Conservation (phyloP, 352 stramenopile genomes). For the Pythium rishiriense region DNA sequence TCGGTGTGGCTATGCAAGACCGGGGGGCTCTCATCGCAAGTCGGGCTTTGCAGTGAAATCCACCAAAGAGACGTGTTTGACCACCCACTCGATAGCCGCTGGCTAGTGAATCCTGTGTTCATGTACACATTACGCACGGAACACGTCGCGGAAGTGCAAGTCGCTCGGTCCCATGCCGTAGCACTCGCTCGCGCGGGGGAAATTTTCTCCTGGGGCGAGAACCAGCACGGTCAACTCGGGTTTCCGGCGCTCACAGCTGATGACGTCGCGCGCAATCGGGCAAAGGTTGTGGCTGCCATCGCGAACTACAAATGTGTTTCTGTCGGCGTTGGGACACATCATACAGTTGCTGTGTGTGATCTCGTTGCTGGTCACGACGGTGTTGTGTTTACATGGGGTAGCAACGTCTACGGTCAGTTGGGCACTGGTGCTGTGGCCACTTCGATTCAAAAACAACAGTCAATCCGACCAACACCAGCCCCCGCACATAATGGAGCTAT, state of each 20-base stretch:
- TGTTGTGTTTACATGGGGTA: conserved; percentile 74
- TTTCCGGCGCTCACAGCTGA: conserved; percentile 45
- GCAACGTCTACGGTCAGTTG: conserved; percentile 72
- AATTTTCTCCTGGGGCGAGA: conserved; percentile 95
- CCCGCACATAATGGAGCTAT: background rate
- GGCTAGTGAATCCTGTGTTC: conserved; percentile 71
- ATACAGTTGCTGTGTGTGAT: conserved; percentile 70
- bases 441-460: conserved; percentile 17
- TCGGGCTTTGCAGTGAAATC: conserved; percentile 55
- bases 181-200: conserved; percentile 80
- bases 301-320: conserved; percentile 60
- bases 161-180: conserved; percentile 61
- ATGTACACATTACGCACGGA: conserved; percentile 62
- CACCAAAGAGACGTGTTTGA: conserved; percentile 47
- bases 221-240: conserved; percentile 87
- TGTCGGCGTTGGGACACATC: conserved; percentile 58
- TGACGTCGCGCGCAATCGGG: conserved; percentile 52
- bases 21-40: conserved; percentile 58
- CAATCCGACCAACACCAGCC: background rate
- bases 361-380: conserved; percentile 62
- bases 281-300: conserved; percentile 49
- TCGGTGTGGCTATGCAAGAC: conserved; percentile 77
- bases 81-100: conserved; percentile 52
- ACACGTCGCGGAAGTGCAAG: conserved; percentile 51
- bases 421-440: conserved; percentile 28